phyloP scores from a whole-genome alignment of 2,329 filamentous ascomycete species.

The Nigrograna mackinnonii region DNA sequence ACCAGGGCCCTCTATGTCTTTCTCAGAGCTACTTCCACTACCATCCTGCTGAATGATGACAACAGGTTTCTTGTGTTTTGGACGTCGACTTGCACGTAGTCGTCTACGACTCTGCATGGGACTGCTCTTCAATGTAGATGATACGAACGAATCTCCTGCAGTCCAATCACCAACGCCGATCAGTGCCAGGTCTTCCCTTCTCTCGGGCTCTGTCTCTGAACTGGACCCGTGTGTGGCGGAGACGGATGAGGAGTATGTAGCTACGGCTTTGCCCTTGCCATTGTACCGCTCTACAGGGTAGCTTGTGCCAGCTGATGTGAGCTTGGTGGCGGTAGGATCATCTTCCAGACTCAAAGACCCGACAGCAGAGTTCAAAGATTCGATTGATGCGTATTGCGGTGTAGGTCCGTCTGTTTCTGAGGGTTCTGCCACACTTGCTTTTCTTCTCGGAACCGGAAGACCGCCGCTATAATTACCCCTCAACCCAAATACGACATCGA shows the following conservation, averaged over 20 bases:
- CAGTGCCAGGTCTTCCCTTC: conserved; percentile 9
- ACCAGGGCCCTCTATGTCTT: conserved; percentile 3
- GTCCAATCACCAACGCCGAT: conserved; percentile 23
- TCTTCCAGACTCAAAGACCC: conserved; percentile 19
- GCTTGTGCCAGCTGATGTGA: conserved; percentile 28
- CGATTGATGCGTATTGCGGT: too few relatives aligned
- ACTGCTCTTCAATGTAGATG: conserved; percentile 14
- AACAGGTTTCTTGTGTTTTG: conserved; percentile 22
- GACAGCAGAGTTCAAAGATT: too few relatives aligned
- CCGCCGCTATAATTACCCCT: too few relatives aligned
- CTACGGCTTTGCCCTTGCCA: conserved; percentile 16
- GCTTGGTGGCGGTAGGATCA: conserved; percentile 25
- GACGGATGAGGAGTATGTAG: conserved; percentile 21
- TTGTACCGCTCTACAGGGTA: conserved; percentile 13
- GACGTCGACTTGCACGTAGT: conserved; percentile 3
- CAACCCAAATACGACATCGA: too few relatives aligned
- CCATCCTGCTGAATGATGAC: conserved; percentile 18
- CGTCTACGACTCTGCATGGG: conserved; percentile 14
- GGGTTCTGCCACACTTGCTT: too few relatives aligned
- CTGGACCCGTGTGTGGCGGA: conserved; percentile 29
- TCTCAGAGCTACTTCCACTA: conserved; percentile 5
- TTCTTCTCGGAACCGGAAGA: too few relatives aligned
- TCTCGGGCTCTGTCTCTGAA: conserved; percentile 19
- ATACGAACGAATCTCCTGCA: conserved; percentile 5
- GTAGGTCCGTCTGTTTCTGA: too few relatives aligned